Base-by-base conservation (phyloP, 2,329 filamentous ascomycete species). In the Metarhizium brunneum region DNA sequence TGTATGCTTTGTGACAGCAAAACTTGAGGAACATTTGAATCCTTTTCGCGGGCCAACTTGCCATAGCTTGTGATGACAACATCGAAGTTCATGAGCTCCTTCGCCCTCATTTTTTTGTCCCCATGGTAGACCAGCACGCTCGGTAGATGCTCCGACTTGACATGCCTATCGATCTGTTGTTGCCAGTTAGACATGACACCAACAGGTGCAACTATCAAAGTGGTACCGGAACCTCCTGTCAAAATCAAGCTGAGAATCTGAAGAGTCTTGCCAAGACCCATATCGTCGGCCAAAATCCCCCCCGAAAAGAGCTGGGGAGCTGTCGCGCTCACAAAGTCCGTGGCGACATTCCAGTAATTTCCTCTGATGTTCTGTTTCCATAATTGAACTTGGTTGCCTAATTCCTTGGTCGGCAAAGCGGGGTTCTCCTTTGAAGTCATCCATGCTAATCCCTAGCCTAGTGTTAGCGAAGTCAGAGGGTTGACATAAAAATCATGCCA, bases 111-210 rank as follows among this genome's bases (percentile, higher is more conserved):
- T 59, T 82, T 84, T 76, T 61, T 77, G 72, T 61, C 72, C 0
- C 87, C 87, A 64, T 96, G 89, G 65, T 92, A 94, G 36, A 86
- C 83, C 62, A 90, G 76, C 4, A 94, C 77, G 10, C 78, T 83
- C 6, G 90, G 82, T 2, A 76, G 71, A 55, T 82, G 72, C n/a
- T 86, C 79, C 5, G 76, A 68, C 42, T 83, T 79, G 49, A 92
- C 80, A 64, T 96, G 91, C 42, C 80, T 78, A 59, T 81, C 75
- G 54, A 92, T 88, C 68, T 95, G 90, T 54, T 86, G 83, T 62
- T 82, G 83, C 91, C 91, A 96, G 63, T 95, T 95, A 65, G 86
- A 91, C 87, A 95, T 92, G 20, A 95, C 90, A 53, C 86, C 86
- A 6, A 95, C 80, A 0, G 91, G 91, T 0, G 88, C 85, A 54